Evolutionary conservation across 1,284 basidiomycete species (phyloP).

Genomic region (Fomitopsis betulina): DNA sequence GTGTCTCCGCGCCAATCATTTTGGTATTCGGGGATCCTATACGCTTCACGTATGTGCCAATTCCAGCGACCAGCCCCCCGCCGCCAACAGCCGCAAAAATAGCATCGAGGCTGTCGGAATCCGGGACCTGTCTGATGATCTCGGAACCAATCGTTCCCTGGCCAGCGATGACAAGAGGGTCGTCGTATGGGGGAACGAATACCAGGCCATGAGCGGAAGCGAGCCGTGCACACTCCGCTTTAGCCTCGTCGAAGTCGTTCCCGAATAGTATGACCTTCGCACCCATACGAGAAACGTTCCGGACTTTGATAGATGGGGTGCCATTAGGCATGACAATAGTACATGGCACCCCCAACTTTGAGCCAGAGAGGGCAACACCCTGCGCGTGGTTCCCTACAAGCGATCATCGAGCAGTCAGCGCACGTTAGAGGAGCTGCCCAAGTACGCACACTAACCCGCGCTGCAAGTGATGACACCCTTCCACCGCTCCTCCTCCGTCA

Average conservation of each 20-base stretch:
- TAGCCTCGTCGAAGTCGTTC: conserved; percentile 94
- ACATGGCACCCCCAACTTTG: conserved; percentile 84
- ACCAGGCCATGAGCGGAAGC: conserved; percentile 74
- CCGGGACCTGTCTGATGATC: conserved; percentile 81
- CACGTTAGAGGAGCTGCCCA: conserved; percentile 6
- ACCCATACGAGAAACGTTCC: conserved; percentile 89
- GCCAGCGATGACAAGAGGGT: conserved; percentile 95
- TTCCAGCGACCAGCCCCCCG: conserved; percentile 88
- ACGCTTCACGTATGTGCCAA: conserved; percentile 90
- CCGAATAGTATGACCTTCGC: conserved; percentile 95
- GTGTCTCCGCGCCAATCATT: conserved; percentile 91
- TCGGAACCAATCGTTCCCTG: conserved; percentile 97
- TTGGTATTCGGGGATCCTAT: conserved; percentile 84
- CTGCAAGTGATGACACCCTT: conserved; percentile 98
- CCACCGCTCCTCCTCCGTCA: conserved; percentile 88
- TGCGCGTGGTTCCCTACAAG: conserved; percentile 95
- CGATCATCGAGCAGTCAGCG: conserved; percentile 6
- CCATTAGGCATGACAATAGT: conserved; percentile 98
- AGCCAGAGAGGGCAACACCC: conserved; percentile 93
- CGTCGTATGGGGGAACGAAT: conserved; percentile 97
- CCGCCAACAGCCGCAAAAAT: conserved; percentile 93
- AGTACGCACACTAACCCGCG: conserved; percentile 79
- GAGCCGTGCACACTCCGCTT: conserved; percentile 88
- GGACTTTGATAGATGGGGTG: conserved; percentile 95
- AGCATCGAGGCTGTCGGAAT: conserved; percentile 74